Conservation (phyloP, 805 yeast species). For the Lachancea nothofagi region DNA sequence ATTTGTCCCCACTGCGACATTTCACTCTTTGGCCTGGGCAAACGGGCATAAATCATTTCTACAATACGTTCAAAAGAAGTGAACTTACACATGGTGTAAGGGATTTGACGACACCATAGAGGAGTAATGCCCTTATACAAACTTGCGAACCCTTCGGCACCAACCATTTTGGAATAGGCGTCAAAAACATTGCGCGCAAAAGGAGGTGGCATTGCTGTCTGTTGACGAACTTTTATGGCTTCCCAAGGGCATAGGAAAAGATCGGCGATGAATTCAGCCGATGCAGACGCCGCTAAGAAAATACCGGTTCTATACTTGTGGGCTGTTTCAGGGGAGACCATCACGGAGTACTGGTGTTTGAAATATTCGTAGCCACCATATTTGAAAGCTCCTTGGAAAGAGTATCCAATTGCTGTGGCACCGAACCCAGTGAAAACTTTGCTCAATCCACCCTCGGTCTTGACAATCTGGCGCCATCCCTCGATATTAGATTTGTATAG, state of each 20-base stretch:
- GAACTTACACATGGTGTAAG: slow-evolving; percentile 97
- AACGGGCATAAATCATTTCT: slow-evolving; percentile 62
- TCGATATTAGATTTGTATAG: slow-evolving; percentile 71
- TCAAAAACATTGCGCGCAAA: slow-evolving; percentile 57
- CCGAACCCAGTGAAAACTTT: slow-evolving; percentile 85
- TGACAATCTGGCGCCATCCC: slow-evolving; percentile 74
- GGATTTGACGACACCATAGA: slow-evolving; percentile 93
- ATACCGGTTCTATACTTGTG: slow-evolving; percentile 64
- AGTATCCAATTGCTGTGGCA: slow-evolving; percentile 89
- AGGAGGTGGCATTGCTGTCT: slow-evolving; percentile 92
- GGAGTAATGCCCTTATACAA: slow-evolving; percentile 88
- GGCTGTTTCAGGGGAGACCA: slow-evolving; percentile 60
- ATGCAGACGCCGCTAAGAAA: slow-evolving; percentile 79
- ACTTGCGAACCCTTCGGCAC: slow-evolving; percentile 64
- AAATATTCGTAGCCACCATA: slow-evolving; percentile 92
- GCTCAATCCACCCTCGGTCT: slow-evolving; percentile 73
- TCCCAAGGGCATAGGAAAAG: slow-evolving; percentile 88
- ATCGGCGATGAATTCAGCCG: slow-evolving; percentile 93
- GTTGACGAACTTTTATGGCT: slow-evolving; percentile 90
- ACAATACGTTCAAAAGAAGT: slow-evolving; percentile 92
- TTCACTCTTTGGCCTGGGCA: slow-evolving; percentile 68
- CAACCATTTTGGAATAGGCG: slow-evolving; percentile 61
- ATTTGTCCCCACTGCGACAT: slow-evolving; percentile 77
- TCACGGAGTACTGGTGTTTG: slow-evolving; percentile 68
- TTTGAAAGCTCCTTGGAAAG: slow-evolving; percentile 95